phyloP scores from a whole-genome alignment of 1,284 basidiomycete genomes.

The Ganoderma lingzhi region DNA sequence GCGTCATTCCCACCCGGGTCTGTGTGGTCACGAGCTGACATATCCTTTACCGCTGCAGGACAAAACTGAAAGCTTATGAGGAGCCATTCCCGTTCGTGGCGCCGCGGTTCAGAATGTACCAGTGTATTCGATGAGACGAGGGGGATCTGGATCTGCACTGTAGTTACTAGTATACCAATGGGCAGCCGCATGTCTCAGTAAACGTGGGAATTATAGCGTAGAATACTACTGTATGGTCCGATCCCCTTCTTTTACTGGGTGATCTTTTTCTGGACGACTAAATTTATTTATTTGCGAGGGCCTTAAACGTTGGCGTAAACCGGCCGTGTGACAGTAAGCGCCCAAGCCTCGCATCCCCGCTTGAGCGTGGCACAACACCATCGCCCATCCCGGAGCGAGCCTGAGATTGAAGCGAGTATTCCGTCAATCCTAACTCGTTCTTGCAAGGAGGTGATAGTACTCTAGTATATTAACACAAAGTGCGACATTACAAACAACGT shows the following conservation, averaged over 20 bases:
- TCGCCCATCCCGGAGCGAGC: too few species aligned
- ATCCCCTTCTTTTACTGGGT: too few species aligned
- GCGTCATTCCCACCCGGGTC: slow-evolving; percentile 40
- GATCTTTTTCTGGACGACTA: too few species aligned
- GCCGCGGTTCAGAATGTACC: slow-evolving; percentile 76
- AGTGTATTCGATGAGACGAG: slow-evolving; percentile 69
- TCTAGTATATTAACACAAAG: slow-evolving; percentile 17
- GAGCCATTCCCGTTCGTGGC: slow-evolving; percentile 77
- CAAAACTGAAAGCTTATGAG: slow-evolving; percentile 55
- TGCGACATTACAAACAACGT: slow-evolving; percentile 20
- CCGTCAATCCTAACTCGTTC: background rate
- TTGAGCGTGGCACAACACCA: too few species aligned
- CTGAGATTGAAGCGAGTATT: too few species aligned
- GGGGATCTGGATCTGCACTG: background rate
- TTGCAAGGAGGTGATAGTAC: background rate
- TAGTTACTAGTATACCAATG: background rate
- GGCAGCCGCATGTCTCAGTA: background rate
- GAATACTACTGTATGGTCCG: background rate
- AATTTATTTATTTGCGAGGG: too few species aligned
- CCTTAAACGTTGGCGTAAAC: too few species aligned
- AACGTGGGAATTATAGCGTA: background rate
- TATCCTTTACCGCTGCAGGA: background rate
- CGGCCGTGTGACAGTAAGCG: too few species aligned
- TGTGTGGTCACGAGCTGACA: background rate
- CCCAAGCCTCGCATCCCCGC: too few species aligned